Percentiles rank a stretch among this genome's conserved stretches.
Conservation (phyloP, 495 filamentous ascomycete species). For the Cudoniella acicularis region DNA sequence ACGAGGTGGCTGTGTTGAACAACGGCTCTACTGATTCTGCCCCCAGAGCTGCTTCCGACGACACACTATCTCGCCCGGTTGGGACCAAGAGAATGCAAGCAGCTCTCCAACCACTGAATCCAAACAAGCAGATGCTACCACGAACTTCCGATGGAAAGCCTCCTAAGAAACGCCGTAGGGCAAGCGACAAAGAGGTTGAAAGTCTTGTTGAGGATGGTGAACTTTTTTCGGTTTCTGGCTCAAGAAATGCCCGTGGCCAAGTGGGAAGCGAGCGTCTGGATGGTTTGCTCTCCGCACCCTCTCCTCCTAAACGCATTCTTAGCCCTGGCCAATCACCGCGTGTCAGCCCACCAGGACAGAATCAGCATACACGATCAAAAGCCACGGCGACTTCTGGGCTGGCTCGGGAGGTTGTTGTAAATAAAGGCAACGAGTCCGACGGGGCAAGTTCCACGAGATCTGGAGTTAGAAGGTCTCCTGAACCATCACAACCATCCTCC, state of each 20-base stretch:
- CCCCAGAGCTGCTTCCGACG: neutral
- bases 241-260: neutral
- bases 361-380: neutral
- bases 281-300: slow-evolving; percentile 14
- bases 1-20: slow-evolving; percentile 1
- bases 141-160: slow-evolving; percentile 6
- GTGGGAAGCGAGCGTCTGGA: neutral
- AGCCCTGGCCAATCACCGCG: too few species aligned
- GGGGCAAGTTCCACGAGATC: neutral
- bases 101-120: slow-evolving; percentile 23
- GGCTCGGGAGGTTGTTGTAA: neutral
- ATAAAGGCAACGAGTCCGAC: neutral
- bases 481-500: slow-evolving; percentile 13
- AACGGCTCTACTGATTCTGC: neutral
- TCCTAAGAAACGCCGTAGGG: slow-evolving; percentile 14
- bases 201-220: slow-evolving; percentile 19
- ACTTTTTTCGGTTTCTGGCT: neutral
- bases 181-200: slow-evolving; percentile 13
- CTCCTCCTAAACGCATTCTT: slow-evolving; percentile 15
- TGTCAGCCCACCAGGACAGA: neutral
- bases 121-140: slow-evolving; percentile 9
- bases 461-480: neutral
- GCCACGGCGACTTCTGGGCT: neutral
- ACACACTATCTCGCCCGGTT: neutral
- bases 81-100: slow-evolving; percentile 4